Evolutionary conservation across 331 rosid genomes (phyloP).

Genomic region (Quercus phellos): DNA sequence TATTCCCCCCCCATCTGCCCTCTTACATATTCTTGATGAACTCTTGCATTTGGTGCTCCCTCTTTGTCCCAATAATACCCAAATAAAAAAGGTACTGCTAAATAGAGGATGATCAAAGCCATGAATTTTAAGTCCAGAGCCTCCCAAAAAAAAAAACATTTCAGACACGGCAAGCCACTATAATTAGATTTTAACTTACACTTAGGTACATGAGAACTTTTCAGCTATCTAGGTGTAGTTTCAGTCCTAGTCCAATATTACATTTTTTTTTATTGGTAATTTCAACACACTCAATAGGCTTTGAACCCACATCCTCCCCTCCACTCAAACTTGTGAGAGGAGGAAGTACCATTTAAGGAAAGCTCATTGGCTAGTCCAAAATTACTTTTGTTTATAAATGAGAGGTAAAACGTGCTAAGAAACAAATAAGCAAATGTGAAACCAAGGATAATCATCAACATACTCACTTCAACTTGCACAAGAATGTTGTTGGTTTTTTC

Average conservation of each 20-base stretch:
- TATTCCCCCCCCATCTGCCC: neutral
- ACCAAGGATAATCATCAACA: constrained; percentile 26
- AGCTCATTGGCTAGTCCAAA: neutral
- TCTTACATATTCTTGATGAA: neutral
- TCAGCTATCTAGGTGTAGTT: neutral
- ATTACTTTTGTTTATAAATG: neutral
- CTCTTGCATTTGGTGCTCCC: neutral
- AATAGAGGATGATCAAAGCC: neutral
- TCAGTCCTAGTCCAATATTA: neutral
- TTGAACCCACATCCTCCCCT: too few species aligned
- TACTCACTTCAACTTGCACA: constrained; percentile 96
- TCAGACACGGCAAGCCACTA: neutral
- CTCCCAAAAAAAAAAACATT: neutral
- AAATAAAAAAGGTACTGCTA: neutral
- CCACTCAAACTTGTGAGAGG: too few species aligned
- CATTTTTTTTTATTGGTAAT: neutral
- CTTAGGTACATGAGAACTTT: neutral
- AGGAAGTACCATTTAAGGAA: too few species aligned
- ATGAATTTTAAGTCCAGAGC: neutral
- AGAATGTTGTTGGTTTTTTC: constrained; percentile 95
- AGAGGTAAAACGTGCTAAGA: neutral
- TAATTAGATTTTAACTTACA: neutral
- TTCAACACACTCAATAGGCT: too few species aligned
- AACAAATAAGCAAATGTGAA: constrained; percentile 4
- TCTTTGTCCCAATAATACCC: neutral